Evolutionary conservation across 2,329 filamentous ascomycete genomes (phyloP).

Genomic region (Grosmannia huntii): DNA sequence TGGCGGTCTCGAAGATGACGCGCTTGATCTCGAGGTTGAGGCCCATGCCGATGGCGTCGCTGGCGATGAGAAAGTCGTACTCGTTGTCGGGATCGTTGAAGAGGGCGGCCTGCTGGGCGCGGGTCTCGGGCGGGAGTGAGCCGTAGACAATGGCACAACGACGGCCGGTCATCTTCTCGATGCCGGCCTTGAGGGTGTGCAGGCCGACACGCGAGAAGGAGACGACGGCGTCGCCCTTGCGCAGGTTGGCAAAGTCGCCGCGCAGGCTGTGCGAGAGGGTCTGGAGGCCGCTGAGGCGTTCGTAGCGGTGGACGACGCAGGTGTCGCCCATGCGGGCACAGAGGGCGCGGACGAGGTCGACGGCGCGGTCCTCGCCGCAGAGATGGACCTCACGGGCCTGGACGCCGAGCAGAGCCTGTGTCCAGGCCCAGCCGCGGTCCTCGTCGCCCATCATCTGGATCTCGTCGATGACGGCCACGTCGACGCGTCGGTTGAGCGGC

Average conservation of each 20-base stretch:
- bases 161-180: constrained; percentile 63
- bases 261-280: constrained; percentile 50
- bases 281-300: constrained; percentile 68
- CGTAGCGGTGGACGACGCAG: constrained; percentile 67
- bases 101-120: constrained; percentile 76
- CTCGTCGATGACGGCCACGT: constrained; percentile 94
- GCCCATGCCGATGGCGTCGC: constrained; percentile 82
- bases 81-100: constrained; percentile 96
- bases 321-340: constrained; percentile 72
- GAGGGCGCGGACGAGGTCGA: constrained; percentile 65
- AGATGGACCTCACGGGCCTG: constrained; percentile 83
- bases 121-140: constrained; percentile 78
- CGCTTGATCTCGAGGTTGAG: constrained; percentile 87
- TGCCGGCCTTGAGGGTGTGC: constrained; percentile 63
- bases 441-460: constrained; percentile 88
- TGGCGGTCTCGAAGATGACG: constrained; percentile 68
- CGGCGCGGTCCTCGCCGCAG: constrained; percentile 77
- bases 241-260: constrained; percentile 50
- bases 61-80: constrained; percentile 82
- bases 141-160: constrained; percentile 92
- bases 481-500: constrained; percentile 43
- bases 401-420: constrained; percentile 74
- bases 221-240: constrained; percentile 86
- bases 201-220: constrained; percentile 73
- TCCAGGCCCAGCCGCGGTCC: constrained; percentile 89